Evolutionary conservation across 768 basidiomycete genomes (phyloP).

Genomic region (Lactarius hatsudake): DNA sequence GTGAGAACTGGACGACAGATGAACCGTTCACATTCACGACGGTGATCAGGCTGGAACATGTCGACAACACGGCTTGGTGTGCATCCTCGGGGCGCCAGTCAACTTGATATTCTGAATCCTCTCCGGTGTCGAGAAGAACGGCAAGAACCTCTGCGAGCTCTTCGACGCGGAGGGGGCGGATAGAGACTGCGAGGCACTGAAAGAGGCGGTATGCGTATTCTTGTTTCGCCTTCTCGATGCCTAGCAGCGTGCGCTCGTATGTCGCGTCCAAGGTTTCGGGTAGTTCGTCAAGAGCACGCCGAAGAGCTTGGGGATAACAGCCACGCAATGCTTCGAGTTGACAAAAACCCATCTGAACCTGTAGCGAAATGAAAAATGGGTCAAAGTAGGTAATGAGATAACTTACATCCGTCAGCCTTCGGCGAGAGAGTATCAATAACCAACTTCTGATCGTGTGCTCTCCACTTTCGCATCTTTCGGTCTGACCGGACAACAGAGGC

Average conservation of each 20-base stretch:
- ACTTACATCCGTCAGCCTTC: conserved; percentile 13
- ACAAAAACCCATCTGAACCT: conserved; percentile 16
- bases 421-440: conserved; percentile 6
- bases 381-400: background rate
- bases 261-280: conserved; percentile 11
- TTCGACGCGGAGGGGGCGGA: conserved; percentile 8
- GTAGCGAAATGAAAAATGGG: background rate
- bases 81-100: background rate
- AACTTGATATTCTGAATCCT: background rate
- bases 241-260: background rate
- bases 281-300: background rate
- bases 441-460: conserved; percentile 1
- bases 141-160: conserved; percentile 19
- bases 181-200: background rate
- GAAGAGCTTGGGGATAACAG: background rate
- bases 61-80: background rate
- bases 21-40: background rate
- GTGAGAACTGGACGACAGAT: background rate
- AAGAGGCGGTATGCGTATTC: background rate
- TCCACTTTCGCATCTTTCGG: conserved; percentile 1
- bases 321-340: conserved; percentile 12
- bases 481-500: background rate
- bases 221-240: conserved; percentile 12
- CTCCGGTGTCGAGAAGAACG: background rate
- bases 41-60: background rate